These are phyloP conservation scores for Jatropha multifida DNA, from an alignment of 441 rosid genomes.

Conservation along the genomic window DNA sequence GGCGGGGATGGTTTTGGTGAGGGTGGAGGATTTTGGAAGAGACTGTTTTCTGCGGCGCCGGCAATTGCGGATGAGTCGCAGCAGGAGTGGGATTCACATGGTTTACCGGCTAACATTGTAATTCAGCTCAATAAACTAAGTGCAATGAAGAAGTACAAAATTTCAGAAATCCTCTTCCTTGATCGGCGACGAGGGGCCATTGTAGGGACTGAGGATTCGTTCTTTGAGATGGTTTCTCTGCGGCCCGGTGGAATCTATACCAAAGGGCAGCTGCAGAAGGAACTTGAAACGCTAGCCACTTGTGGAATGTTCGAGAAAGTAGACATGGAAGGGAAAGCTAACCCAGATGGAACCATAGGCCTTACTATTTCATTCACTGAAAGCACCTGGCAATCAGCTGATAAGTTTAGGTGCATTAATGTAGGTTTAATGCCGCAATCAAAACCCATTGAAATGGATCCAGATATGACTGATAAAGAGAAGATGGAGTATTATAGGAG, in stretches of 20 bases:
- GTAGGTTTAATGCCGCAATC: constrained; percentile 87
- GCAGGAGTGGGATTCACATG: constrained; percentile 86
- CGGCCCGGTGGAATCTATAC: constrained; percentile 86
- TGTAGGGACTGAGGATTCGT: constrained; percentile 82
- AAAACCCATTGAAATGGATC: constrained; percentile 81
- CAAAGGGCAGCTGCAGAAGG: constrained; percentile 73
- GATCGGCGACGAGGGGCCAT: constrained; percentile 58
- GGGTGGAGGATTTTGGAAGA: constrained; percentile 54
- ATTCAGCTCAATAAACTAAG: constrained; percentile 82
- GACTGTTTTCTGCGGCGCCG: constrained; percentile 40
- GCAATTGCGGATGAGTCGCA: constrained; percentile 77
- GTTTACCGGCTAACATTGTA: constrained; percentile 78
- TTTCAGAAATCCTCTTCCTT: constrained; percentile 75
- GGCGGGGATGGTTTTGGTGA: constrained; percentile 28
- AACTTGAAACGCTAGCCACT: constrained; percentile 82
- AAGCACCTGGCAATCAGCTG: constrained; percentile 92
- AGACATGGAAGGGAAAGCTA: constrained; percentile 81
- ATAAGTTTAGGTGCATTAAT: constrained; percentile 79
- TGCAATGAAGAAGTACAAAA: constrained; percentile 75
- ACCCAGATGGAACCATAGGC: constrained; percentile 75
- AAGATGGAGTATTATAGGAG: constrained; percentile 71
- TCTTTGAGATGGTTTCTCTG: constrained; percentile 93
- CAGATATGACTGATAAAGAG: constrained; percentile 97
- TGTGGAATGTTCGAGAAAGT: constrained; percentile 99
- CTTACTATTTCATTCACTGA: constrained; percentile 72